Percentiles rank a stretch among this genome's conserved stretches.
phyloP scores from a whole-genome alignment of 2,329 filamentous ascomycete species.

The Sporothrix pseudoabietina region DNA sequence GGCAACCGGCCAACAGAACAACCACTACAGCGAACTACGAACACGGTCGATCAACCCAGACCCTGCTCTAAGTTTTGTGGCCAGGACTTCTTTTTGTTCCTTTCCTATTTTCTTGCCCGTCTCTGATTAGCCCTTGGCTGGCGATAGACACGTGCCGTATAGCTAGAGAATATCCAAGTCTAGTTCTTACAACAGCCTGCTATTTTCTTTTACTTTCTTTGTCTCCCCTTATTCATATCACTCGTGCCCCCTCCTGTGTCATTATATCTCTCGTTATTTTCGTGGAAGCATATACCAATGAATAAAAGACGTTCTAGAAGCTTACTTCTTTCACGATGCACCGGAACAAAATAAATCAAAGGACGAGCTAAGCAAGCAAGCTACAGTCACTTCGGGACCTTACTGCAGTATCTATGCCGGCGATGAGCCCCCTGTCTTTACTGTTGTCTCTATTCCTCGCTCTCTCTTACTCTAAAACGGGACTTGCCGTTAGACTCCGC shows the following conservation, averaged over 20 bases:
- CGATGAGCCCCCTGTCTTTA: neutral
- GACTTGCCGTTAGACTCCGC: neutral
- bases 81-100: neutral
- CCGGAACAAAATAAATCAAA: neutral
- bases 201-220: neutral
- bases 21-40: neutral
- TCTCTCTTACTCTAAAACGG: neutral
- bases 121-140: constrained; percentile 15
- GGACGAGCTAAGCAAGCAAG: neutral
- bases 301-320: neutral
- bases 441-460: neutral
- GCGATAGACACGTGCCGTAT: constrained; percentile 20
- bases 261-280: neutral
- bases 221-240: too few species aligned
- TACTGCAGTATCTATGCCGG: neutral
- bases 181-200: neutral
- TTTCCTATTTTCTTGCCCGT: neutral
- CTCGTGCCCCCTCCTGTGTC: neutral
- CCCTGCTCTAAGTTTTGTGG: neutral
- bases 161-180: neutral
- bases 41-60: neutral
- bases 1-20: constrained; percentile 1
- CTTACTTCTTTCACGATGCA: neutral
- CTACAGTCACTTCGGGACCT: neutral
- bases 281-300: neutral